These are phyloP conservation scores for Phytophthora sp. DNA, from an alignment of 352 stramenopile species.

Conservation along the genomic window DNA sequence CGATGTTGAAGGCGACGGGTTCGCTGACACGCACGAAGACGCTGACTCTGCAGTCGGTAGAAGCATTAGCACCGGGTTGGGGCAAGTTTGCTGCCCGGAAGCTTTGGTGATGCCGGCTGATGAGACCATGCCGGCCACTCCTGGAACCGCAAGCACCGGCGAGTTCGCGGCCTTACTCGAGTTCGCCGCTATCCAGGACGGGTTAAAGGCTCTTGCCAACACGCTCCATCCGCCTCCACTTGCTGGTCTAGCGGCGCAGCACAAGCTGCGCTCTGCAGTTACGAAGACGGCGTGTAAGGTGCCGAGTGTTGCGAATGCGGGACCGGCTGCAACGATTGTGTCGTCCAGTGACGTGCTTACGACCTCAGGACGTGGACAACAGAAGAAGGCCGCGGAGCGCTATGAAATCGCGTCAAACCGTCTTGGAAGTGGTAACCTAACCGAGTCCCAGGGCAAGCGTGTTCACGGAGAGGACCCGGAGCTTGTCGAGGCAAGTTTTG, in stretches of 20 bases:
- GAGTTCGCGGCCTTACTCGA: neutral
- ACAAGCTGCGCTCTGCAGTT: neutral
- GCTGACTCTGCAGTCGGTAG: too few relatives aligned
- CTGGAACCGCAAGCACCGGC: too few relatives aligned
- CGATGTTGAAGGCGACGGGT: neutral
- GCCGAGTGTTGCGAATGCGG: too few relatives aligned
- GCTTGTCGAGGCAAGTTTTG: neutral
- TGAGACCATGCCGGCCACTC: too few relatives aligned
- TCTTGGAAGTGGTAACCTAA: neutral
- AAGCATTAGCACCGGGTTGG: too few relatives aligned
- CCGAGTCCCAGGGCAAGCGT: neutral
- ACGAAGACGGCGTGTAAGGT: neutral
- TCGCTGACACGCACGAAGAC: too few relatives aligned
- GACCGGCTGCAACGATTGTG: too few relatives aligned
- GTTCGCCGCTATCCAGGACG: neutral
- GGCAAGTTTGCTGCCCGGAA: too few relatives aligned
- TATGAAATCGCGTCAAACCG: neutral
- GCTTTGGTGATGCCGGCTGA: too few relatives aligned
- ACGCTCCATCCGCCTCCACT: neutral
- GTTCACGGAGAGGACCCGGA: neutral
- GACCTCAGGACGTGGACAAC: too few relatives aligned
- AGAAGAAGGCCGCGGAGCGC: too few relatives aligned
- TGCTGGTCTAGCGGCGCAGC: conserved; percentile 17
- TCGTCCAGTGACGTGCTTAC: too few relatives aligned
- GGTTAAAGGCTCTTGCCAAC: neutral